Evolutionary conservation across 2,329 filamentous ascomycete genomes (phyloP), one percentile per base, ranked within the genome.

Genomic region (Claviceps capensis): DNA sequence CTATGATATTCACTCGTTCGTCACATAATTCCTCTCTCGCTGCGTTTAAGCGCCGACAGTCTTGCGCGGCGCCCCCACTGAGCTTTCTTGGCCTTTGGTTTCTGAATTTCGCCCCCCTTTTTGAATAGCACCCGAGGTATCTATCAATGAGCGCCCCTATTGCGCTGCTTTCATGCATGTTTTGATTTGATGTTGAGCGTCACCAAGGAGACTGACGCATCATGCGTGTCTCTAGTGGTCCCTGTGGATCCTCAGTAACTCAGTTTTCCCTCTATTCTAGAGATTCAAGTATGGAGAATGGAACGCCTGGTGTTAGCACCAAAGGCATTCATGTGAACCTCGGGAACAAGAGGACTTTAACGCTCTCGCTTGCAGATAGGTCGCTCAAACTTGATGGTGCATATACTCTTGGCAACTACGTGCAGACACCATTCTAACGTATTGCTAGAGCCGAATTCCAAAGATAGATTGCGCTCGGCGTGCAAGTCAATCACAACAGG

Each of bases 301-400:
- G 54, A 5, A 19, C 45, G 11, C 14, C 22, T 37, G 44, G 5
- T 44, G 46, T 44, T 37, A 13, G 26, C 23, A 37, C 51, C 11
- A 53, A 60, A 50, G 64, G 60, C 45, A 57, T 60, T 59, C 59
- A 56, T 41, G 58, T 68, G n/a, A 49, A 54, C 7, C 56, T 70
- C 26, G 62, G 61, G 47, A 63, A 55, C 45, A 61, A 62, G 52
- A 63, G 60, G 55, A 62, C 61, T 43, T 54, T 70, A 53, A 65
- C 60, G 11, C 41, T 54, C 14, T 47, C 49, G 14, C 62, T 67
- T 52, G 60, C 61, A 30, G 57, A 58, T 5, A 60, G 63, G 41
- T 58, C 62, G 9, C 59, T 71, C 41, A 56, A 64, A 41, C 51
- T 70, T 22, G 56, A 62, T 52, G 69, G 69, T 71, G 63, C 53